Percentiles rank a stretch among this genome's conserved stretches.
Evolutionary conservation across 2,329 filamentous ascomycete genomes (phyloP).

Genomic region (Beauveria asiatica): DNA sequence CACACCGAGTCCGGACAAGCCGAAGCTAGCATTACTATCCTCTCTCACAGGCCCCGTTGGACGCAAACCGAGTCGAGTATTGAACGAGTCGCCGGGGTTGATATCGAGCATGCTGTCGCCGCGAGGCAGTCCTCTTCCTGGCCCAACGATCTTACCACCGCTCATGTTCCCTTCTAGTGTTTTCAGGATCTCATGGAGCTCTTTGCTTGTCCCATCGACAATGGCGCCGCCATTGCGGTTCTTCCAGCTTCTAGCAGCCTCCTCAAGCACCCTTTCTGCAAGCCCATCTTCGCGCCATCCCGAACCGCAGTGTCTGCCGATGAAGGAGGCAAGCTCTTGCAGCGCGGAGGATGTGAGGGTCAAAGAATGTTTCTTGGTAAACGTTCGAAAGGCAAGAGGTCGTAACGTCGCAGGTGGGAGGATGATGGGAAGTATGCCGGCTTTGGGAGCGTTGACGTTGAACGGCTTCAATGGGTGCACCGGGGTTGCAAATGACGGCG

Average conservation of each 20-base stretch:
- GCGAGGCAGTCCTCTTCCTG: slow-evolving; percentile 40
- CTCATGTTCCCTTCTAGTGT: slow-evolving; percentile 80
- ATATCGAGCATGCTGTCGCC: slow-evolving; percentile 56
- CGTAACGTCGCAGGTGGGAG: slow-evolving; percentile 80
- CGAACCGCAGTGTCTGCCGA: slow-evolving; percentile 88
- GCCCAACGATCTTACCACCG: slow-evolving; percentile 61
- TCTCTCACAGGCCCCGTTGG: slow-evolving; percentile 40
- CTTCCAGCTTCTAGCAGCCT: slow-evolving; percentile 88
- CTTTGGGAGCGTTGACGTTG: slow-evolving; percentile 41
- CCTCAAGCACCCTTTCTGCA: slow-evolving; percentile 85
- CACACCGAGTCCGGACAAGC: slow-evolving; percentile 44
- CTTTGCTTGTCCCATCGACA: slow-evolving; percentile 69
- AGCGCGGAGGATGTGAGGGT: slow-evolving; percentile 84
- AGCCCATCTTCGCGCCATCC: slow-evolving; percentile 94
- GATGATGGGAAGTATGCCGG: slow-evolving; percentile 75
- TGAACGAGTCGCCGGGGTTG: slow-evolving; percentile 42
- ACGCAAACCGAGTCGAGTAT: slow-evolving; percentile 48
- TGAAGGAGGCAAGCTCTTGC: slow-evolving; percentile 76
- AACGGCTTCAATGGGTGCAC: slow-evolving; percentile 67
- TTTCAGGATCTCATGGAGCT: slow-evolving; percentile 75
- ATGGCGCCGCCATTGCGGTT: slow-evolving; percentile 81
- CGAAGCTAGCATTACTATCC: slow-evolving; percentile 59
- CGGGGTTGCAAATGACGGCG: slow-evolving; percentile 82
- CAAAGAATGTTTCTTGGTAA: slow-evolving; percentile 95
- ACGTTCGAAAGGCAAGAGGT: slow-evolving; percentile 86